phyloP scores from a whole-genome alignment of 2,329 filamentous ascomycete species.

The Pseudogymnoascus sp. region DNA sequence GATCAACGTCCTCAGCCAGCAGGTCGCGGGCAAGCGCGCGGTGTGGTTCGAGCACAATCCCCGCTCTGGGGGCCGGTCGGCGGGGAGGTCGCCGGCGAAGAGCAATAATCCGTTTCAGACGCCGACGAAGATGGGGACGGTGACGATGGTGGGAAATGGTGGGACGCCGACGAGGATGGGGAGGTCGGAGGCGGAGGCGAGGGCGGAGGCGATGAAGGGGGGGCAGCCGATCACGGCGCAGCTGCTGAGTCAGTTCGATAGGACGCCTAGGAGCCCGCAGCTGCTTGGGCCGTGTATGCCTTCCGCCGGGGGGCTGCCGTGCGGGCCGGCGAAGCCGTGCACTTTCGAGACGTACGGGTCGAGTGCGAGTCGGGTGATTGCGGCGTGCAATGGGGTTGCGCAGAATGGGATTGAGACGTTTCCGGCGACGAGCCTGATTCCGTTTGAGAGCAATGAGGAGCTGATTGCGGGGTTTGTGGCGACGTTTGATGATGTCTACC shows the following conservation, averaged over 20 bases:
- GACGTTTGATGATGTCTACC: conserved; percentile 16
- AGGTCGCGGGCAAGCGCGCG: conserved; percentile 15
- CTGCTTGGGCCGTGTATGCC: background rate
- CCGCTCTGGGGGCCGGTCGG: background rate
- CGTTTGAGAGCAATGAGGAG: background rate
- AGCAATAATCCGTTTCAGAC: background rate
- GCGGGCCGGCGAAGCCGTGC: background rate
- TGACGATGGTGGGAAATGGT: background rate
- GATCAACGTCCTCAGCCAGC: conserved; percentile 1
- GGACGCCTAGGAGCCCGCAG: background rate
- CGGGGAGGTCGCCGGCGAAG: background rate
- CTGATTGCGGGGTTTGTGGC: conserved; percentile 10
- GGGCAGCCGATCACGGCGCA: background rate
- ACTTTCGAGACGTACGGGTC: background rate
- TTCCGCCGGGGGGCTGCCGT: background rate
- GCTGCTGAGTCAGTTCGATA: background rate
- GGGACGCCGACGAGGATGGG: background rate
- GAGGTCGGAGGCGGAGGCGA: background rate
- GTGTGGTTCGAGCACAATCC: conserved; percentile 19
- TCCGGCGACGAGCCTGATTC: background rate
- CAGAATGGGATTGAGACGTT: background rate
- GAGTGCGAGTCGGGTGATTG: background rate
- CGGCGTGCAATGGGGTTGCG: background rate
- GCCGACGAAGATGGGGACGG: background rate
- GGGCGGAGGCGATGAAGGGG: background rate